These are phyloP conservation scores for Rhizophora mangle DNA, from an alignment of 345 rosid genomes.

Conservation along the genomic window DNA sequence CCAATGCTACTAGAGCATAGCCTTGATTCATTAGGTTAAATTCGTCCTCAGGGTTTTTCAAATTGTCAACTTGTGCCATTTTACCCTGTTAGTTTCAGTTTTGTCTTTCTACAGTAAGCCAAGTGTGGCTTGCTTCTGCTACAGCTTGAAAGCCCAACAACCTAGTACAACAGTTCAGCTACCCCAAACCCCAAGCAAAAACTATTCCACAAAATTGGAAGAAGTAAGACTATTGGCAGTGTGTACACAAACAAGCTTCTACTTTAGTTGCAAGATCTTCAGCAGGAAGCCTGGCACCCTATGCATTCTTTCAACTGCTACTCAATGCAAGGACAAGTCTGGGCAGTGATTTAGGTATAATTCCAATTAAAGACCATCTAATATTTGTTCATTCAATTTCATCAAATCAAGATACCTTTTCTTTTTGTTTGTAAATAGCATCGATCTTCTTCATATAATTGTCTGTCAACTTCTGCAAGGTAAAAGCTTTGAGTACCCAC, in stretches of 20 bases:
- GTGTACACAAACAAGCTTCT: not conserved
- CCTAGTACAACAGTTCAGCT: not conserved
- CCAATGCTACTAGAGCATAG: not conserved
- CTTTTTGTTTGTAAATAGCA: slow-evolving; percentile 73
- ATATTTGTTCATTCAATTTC: not conserved
- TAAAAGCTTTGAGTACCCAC: not conserved
- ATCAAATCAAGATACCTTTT: slow-evolving; percentile 52
- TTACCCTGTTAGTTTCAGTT: not conserved
- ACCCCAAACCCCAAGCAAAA: not conserved
- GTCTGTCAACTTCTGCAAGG: slow-evolving; percentile 83
- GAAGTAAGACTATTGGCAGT: not conserved
- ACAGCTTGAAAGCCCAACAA: not conserved
- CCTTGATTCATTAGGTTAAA: too few relatives aligned
- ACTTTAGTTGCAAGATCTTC: not conserved
- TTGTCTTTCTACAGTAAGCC: not conserved
- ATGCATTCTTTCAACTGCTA: not conserved
- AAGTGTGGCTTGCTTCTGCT: not conserved
- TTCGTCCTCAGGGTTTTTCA: too few relatives aligned
- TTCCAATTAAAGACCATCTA: not conserved
- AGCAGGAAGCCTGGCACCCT: not conserved
- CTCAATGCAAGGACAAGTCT: not conserved
- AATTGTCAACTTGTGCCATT: not conserved
- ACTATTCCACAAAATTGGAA: too few relatives aligned
- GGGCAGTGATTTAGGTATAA: not conserved
- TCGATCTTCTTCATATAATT: slow-evolving; percentile 88